A percentile compares a stretch with the other conserved stretches of the same genome.
phyloP scores from a whole-genome alignment of 148 eudicot species.

The Diospyros lotus region DNA sequence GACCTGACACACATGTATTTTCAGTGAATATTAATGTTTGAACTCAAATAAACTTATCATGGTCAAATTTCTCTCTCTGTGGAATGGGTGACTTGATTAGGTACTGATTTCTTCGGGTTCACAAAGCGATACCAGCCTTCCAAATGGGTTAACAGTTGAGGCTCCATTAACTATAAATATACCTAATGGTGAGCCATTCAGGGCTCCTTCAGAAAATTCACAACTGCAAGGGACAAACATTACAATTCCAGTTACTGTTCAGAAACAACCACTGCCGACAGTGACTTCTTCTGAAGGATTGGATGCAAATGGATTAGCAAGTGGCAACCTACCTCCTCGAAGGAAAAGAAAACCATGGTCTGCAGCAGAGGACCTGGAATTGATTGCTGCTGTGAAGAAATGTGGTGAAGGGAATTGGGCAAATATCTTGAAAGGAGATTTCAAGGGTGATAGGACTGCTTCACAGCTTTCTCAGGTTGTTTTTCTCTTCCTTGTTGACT shows the following conservation, averaged over 20 bases:
- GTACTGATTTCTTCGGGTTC: constrained; percentile 56
- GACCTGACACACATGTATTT: not conserved
- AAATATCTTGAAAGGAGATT: constrained; percentile 46
- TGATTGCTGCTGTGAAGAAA: constrained; percentile 58
- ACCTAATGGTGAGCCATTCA: constrained; percentile 40
- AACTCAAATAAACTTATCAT: not conserved
- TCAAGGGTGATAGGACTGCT: constrained; percentile 56
- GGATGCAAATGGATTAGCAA: constrained; percentile 32
- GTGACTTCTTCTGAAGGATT: constrained; percentile 29
- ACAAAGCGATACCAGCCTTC: constrained; percentile 35
- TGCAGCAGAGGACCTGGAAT: constrained; percentile 58
- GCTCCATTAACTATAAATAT: constrained; percentile 54
- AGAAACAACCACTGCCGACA: constrained; percentile 36
- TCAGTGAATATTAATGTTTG: not conserved
- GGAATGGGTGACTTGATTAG: constrained; percentile 23
- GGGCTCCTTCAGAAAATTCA: constrained; percentile 31
- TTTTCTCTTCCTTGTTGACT: constrained; percentile 11
- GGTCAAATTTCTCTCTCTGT: not conserved
- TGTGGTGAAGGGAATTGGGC: constrained; percentile 89
- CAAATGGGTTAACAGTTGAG: constrained; percentile 46
- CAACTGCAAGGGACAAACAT: constrained; percentile 47
- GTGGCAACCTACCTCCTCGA: constrained; percentile 32
- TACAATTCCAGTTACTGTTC: constrained; percentile 49
- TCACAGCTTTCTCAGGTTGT: constrained; percentile 75
- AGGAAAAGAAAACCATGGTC: constrained; percentile 73